Percentiles rank a stretch among this genome's conserved stretches.
Conservation (phyloP, 2,329 filamentous ascomycete genomes). For the Graphilbum sp. region DNA sequence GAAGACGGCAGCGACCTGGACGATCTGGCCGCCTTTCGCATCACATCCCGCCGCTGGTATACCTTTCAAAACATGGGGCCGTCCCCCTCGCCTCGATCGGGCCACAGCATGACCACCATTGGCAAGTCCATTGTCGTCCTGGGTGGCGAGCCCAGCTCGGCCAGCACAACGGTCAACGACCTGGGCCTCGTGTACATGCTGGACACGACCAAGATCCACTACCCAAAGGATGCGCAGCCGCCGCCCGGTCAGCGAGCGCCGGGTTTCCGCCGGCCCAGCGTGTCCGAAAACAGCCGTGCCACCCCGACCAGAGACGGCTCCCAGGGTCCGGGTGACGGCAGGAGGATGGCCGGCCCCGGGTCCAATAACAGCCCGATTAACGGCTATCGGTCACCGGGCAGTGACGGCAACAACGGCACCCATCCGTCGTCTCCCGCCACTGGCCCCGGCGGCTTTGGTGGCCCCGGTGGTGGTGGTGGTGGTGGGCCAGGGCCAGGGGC, state of each 20-base stretch:
- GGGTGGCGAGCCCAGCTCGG: slow-evolving; percentile 85
- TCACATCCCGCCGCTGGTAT: slow-evolving; percentile 81
- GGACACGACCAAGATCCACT: slow-evolving; percentile 91
- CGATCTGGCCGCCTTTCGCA: slow-evolving; percentile 67
- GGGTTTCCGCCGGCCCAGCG: slow-evolving; percentile 16
- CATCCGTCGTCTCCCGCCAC: slow-evolving; percentile 13
- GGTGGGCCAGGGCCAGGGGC: too few species aligned
- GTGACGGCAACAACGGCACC: slow-evolving; percentile 19
- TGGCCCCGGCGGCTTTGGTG: not conserved
- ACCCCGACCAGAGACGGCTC: slow-evolving; percentile 33
- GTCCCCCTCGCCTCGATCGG: slow-evolving; percentile 80
- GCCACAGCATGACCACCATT: slow-evolving; percentile 93
- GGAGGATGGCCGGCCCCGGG: slow-evolving; percentile 24
- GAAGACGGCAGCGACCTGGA: slow-evolving; percentile 86
- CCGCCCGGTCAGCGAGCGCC: slow-evolving; percentile 12
- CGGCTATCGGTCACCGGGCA: slow-evolving; percentile 21
- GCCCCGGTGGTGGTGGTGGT: too few species aligned
- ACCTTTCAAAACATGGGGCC: slow-evolving; percentile 99
- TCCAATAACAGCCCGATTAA: slow-evolving; percentile 23
- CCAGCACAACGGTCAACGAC: slow-evolving; percentile 64
- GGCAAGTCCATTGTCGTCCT: slow-evolving; percentile 86
- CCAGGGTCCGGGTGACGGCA: slow-evolving; percentile 31
- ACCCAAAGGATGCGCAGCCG: slow-evolving; percentile 59
- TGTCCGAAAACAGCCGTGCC: slow-evolving; percentile 18
- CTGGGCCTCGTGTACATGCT: slow-evolving; percentile 80